These are phyloP conservation scores for Rhypophila decipiens DNA, from an alignment of 495 filamentous ascomycete genomes.

Conservation along the genomic window DNA sequence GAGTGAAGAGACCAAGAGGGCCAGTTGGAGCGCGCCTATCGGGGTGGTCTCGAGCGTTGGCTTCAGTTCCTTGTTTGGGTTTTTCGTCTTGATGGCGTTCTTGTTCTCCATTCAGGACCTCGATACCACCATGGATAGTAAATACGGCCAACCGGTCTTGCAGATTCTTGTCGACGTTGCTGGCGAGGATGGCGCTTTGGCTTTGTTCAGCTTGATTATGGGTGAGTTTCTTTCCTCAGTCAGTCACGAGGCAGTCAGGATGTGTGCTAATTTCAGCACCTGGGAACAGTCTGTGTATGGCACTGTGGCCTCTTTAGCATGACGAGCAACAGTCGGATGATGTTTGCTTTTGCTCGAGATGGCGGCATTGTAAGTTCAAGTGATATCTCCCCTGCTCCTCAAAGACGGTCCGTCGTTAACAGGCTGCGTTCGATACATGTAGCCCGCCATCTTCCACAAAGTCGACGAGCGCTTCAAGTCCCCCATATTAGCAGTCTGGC, in stretches of 20 bases:
- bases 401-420: neutral
- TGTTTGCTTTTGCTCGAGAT: conserved; percentile 55
- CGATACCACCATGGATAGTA: conserved; percentile 32
- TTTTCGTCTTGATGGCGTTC: conserved; percentile 54
- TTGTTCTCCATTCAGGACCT: conserved; percentile 57
- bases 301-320: conserved; percentile 54
- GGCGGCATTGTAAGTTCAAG: conserved; percentile 36
- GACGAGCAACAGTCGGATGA: conserved; percentile 58
- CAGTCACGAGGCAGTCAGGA: neutral
- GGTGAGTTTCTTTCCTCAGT: conserved; percentile 11
- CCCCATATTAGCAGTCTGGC: conserved; percentile 53
- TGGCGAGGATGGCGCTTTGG: conserved; percentile 49
- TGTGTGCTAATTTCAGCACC: neutral
- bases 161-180: conserved; percentile 54
- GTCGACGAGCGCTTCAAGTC: conserved; percentile 48
- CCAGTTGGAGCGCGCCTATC: conserved; percentile 55
- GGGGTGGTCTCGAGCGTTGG: conserved; percentile 55
- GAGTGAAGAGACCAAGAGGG: conserved; percentile 53
- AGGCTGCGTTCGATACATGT: no score
- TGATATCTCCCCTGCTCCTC: neutral
- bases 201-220: conserved; percentile 51
- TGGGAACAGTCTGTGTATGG: conserved; percentile 45
- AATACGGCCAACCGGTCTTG: conserved; percentile 47
- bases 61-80: conserved; percentile 54
- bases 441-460: conserved; percentile 48